Conservation (phyloP, 768 basidiomycete genomes). For the Kwoniella heveanensis region DNA sequence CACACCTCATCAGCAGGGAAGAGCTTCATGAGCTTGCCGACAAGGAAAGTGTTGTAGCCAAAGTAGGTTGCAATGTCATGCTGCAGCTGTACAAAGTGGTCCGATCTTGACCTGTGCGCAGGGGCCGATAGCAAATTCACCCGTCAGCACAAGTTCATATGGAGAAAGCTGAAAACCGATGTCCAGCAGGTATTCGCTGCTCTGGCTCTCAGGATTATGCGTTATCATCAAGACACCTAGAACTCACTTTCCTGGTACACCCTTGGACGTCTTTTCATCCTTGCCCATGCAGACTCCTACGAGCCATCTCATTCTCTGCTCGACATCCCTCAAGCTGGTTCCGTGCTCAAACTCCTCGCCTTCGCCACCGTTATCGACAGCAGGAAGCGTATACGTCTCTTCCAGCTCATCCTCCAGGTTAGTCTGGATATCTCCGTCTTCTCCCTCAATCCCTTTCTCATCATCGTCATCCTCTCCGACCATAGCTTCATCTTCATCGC, state of each 20-base stretch:
- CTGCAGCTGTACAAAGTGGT: conserved; percentile 84
- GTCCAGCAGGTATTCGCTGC: no score
- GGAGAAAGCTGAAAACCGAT: neutral
- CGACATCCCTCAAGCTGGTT: conserved; percentile 53
- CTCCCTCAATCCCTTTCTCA: conserved; percentile 38
- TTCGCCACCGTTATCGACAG: conserved; percentile 49
- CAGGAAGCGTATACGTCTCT: conserved; percentile 52
- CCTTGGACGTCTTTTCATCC: conserved; percentile 51
- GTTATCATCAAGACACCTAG: no score
- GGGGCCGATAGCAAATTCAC: neutral
- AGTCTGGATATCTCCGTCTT: conserved; percentile 48
- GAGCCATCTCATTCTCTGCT: conserved; percentile 56
- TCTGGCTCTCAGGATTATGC: no score
- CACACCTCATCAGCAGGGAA: conserved; percentile 88
- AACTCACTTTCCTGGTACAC: conserved; percentile 54
- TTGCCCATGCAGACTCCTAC: conserved; percentile 52
- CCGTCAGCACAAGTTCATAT: conserved; percentile 12
- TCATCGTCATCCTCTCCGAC: conserved; percentile 40
- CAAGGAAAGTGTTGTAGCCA: conserved; percentile 93
- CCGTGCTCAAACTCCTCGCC: conserved; percentile 54
- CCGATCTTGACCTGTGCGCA: conserved; percentile 71
- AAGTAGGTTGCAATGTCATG: conserved; percentile 93
- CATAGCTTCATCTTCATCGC: conserved; percentile 50
- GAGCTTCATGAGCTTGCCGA: conserved; percentile 89
- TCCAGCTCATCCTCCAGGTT: conserved; percentile 53